Evolutionary conservation across 371 early-diverging fungal species (phyloP).

Genomic region (Apophysomyces ossiformis): DNA sequence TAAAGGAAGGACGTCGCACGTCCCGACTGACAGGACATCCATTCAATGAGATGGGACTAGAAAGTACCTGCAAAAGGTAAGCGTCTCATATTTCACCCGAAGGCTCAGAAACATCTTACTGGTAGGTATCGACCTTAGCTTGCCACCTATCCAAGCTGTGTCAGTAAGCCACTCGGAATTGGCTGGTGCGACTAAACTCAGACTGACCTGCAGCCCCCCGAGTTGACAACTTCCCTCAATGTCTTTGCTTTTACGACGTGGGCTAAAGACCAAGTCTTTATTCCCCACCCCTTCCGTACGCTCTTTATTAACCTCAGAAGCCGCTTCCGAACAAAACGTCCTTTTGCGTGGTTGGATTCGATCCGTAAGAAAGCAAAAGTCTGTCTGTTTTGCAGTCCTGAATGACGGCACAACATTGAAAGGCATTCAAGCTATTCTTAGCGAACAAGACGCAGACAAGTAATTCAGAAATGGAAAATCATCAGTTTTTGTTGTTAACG

Average conservation of each 20-base stretch:
- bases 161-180: too few species aligned
- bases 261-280: background rate
- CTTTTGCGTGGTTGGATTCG: slow-evolving; percentile 84
- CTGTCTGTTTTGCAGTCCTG: slow-evolving; percentile 74
- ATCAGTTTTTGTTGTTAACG: background rate
- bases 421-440: slow-evolving; percentile 78
- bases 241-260: background rate
- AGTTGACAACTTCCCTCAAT: background rate
- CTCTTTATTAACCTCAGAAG: background rate
- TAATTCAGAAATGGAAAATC: slow-evolving; percentile 17
- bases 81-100: too few species aligned
- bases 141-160: too few species aligned
- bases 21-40: too few species aligned
- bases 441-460: slow-evolving; percentile 57
- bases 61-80: too few species aligned
- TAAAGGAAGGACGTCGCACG: too few species aligned
- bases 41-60: too few species aligned
- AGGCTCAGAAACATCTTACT: too few species aligned
- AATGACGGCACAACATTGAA: slow-evolving; percentile 76
- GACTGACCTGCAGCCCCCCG: too few species aligned
- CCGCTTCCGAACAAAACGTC: slow-evolving; percentile 14
- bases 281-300: background rate
- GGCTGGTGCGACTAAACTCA: too few species aligned
- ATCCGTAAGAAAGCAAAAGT: slow-evolving; percentile 81
- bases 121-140: too few species aligned